Conservation (phyloP, 2,329 filamentous ascomycete genomes). For the Ploettnerulaceae sp. region DNA sequence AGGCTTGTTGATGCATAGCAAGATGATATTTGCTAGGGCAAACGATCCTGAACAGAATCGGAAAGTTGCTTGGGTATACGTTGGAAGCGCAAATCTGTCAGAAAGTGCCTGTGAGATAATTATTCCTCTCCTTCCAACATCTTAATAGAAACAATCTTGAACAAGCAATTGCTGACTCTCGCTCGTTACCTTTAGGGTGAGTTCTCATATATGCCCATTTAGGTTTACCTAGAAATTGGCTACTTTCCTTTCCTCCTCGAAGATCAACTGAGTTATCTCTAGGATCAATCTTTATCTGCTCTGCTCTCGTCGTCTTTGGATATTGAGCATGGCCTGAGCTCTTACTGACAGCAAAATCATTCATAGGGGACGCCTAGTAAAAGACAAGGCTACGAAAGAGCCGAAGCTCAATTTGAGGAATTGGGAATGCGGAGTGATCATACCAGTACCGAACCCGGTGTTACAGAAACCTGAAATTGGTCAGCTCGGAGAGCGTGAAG, state of each 20-base stretch:
- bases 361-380: constrained; percentile 68
- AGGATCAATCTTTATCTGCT: no score
- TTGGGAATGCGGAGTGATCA: constrained; percentile 89
- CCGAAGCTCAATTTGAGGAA: constrained; percentile 81
- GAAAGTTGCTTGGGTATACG: constrained; percentile 67
- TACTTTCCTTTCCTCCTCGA: no score
- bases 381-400: constrained; percentile 60
- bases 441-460: constrained; percentile 54
- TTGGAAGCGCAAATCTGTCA: constrained; percentile 88
- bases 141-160: no score
- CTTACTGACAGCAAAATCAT: background rate
- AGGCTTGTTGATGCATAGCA: constrained; percentile 83
- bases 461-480: background rate
- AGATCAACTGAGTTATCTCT: no score
- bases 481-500: constrained; percentile 1
- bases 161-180: no score
- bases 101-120: constrained; percentile 75
- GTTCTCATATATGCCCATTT: no score
- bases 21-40: constrained; percentile 55
- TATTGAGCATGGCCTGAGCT: background rate
- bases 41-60: constrained; percentile 19
- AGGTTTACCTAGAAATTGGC: no score
- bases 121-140: no score
- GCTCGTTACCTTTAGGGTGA: no score
- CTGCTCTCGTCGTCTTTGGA: no score